Percentiles rank a stretch among this genome's conserved stretches.
Evolutionary conservation across 2,329 filamentous ascomycete genomes (phyloP).

Genomic region (Cercospora sojina): DNA sequence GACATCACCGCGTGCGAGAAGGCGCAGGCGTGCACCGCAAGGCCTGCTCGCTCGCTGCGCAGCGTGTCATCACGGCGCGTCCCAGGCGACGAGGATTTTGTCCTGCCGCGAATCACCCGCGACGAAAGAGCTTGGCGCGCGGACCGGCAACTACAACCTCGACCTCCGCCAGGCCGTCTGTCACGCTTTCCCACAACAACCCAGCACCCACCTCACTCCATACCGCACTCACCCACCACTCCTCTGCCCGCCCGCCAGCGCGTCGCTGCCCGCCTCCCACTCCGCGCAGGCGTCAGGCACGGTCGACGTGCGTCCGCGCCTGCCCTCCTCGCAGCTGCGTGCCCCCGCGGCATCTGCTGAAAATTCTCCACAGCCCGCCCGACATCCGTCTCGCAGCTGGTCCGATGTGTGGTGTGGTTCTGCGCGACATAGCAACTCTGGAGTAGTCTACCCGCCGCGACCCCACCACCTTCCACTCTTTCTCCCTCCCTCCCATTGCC

Average conservation of each 20-base stretch:
- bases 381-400: neutral
- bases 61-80: neutral
- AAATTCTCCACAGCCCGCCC: conserved; percentile 7
- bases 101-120: neutral
- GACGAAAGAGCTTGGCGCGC: neutral
- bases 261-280: neutral
- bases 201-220: conserved; percentile 1
- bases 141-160: neutral
- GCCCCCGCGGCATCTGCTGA: neutral
- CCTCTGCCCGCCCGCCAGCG: neutral
- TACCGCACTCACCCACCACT: neutral
- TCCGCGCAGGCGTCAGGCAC: neutral
- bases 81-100: neutral
- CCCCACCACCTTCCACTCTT: conserved; percentile 8
- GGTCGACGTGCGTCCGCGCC: conserved; percentile 9
- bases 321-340: neutral
- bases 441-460: conserved; percentile 3
- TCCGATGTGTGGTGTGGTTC: conserved; percentile 12
- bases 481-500: neutral
- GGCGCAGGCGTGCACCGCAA: neutral
- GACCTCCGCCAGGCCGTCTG: conserved; percentile 1
- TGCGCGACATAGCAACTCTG: conserved; percentile 13
- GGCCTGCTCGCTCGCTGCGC: neutral
- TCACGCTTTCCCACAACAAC: conserved; percentile 5
- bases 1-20: neutral